phyloP scores from a whole-genome alignment of 805 yeast genomes.

The Pichia nakasei region DNA sequence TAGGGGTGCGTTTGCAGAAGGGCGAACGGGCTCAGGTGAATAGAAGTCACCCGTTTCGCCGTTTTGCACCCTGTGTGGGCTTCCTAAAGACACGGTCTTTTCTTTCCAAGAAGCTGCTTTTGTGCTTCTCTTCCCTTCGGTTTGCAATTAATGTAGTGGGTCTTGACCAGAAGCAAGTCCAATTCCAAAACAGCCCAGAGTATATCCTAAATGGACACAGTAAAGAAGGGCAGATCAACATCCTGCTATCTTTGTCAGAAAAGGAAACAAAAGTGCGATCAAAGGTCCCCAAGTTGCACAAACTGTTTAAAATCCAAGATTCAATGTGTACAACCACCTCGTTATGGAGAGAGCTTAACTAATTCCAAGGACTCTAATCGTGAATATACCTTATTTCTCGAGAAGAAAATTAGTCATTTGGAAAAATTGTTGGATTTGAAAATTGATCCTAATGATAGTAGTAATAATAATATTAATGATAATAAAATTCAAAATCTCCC shows the following conservation, averaged over 20 bases:
- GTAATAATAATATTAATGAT: background rate
- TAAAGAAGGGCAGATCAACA: constrained; percentile 35
- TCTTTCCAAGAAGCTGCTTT: too few species aligned
- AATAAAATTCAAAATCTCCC: background rate
- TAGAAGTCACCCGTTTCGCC: too few species aligned
- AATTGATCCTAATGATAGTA: background rate
- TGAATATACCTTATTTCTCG: constrained; percentile 49
- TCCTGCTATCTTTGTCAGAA: constrained; percentile 49
- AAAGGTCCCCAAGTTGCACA: constrained; percentile 54
- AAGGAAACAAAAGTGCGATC: constrained; percentile 59
- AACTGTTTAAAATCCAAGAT: constrained; percentile 58
- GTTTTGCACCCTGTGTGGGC: too few species aligned
- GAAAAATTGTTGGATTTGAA: constrained; percentile 36
- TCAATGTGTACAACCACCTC: constrained; percentile 55
- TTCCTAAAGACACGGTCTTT: too few species aligned
- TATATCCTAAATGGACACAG: background rate
- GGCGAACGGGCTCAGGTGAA: too few species aligned
- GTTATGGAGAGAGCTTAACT: constrained; percentile 32
- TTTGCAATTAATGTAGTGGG: too few species aligned
- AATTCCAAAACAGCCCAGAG: too few species aligned
- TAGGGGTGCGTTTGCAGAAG: too few species aligned
- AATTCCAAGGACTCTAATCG: constrained; percentile 35
- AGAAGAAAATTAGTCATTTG: constrained; percentile 42
- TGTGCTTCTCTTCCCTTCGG: too few species aligned
- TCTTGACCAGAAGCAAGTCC: too few species aligned